Base-by-base conservation (phyloP, 2,329 filamentous ascomycete genomes). In the Ploettnerulaceae sp. region DNA sequence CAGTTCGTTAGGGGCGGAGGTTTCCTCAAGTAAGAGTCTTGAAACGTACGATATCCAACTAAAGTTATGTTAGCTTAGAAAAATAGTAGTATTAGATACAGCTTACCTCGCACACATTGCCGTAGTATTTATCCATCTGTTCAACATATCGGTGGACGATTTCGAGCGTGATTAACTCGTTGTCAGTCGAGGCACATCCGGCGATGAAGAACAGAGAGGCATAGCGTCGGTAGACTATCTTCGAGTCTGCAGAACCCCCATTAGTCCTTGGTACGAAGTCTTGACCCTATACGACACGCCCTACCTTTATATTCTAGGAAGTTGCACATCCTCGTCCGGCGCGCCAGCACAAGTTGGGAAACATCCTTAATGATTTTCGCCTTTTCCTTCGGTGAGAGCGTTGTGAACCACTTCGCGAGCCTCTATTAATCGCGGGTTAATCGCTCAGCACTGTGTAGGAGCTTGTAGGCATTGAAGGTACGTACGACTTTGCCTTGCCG, bases 111-210 rank as follows among this genome's bases (percentile, higher is more conserved):
- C 93, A 98, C 50, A 98, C 93, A 68, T 98, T 98, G 69, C 93
- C 93, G 69, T 97, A 98, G 74, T 98, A 98, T 69, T 98, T 98
- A 77, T 98, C 93, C 93, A 98, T 98, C 72, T 98, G 93, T 70
- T 98, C 93, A 65, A 98, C 93, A 67, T 98, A 98, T 70, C 93
- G 89, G 69, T 98, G 93, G 62, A 98, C 94, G 65, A 98, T 89
- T 69, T 98, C 93, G 65, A 98, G 88, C 18, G 89, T 95, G 67
- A 97, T 96, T 64, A 98, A 75, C 67, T 98, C 93, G 70, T 98
- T 98, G 70, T 98, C 93, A 54, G 89, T 89, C n/a, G 90, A 90
- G 44, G 89, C 84, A 72, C 89, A 95, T 61, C 93, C 93, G 63
- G 91, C 90, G 67, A 98, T 98, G 77, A 98, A 98, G 77, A 97